These are phyloP conservation scores for Lotmaria passim DNA, from an alignment of 208 protist genomes.

Conservation along the genomic window DNA sequence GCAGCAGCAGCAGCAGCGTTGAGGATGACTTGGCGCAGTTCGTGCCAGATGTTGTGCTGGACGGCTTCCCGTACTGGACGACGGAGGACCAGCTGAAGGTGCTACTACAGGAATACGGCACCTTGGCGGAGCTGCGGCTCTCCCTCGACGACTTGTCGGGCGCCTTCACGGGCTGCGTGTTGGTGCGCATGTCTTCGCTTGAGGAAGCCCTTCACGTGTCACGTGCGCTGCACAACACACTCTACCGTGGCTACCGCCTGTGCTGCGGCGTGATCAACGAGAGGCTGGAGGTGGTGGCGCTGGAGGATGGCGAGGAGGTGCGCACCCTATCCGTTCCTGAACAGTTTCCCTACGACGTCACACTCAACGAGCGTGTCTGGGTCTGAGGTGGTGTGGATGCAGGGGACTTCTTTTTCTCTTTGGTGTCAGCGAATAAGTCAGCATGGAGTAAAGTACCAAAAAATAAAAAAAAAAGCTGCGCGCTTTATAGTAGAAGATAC, in stretches of 20 bases:
- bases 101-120: constrained; percentile 72
- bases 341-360: constrained; percentile 43
- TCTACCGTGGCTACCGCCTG: constrained; percentile 49
- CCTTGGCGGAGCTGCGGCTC: constrained; percentile 54
- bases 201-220: constrained; percentile 69
- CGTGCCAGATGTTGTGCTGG: constrained; percentile 81
- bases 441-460: no score
- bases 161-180: constrained; percentile 75
- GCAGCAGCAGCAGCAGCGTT: constrained; percentile 22
- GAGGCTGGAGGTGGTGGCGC: constrained; percentile 68
- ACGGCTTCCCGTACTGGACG: constrained; percentile 84
- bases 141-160: constrained; percentile 78
- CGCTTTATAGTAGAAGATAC: no score
- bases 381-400: constrained; percentile 32
- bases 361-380: constrained; percentile 75
- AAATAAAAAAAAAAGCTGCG: no score
- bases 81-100: constrained; percentile 80
- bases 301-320: constrained; percentile 55
- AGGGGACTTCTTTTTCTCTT: not conserved
- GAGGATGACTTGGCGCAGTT: constrained; percentile 41
- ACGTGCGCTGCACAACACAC: constrained; percentile 58
- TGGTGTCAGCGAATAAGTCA: no score
- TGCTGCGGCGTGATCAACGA: constrained; percentile 74
- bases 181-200: constrained; percentile 77
- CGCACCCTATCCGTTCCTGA: constrained; percentile 31